phyloP scores from a whole-genome alignment of 2,329 filamentous ascomycete genomes.

The Colletotrichum musae region DNA sequence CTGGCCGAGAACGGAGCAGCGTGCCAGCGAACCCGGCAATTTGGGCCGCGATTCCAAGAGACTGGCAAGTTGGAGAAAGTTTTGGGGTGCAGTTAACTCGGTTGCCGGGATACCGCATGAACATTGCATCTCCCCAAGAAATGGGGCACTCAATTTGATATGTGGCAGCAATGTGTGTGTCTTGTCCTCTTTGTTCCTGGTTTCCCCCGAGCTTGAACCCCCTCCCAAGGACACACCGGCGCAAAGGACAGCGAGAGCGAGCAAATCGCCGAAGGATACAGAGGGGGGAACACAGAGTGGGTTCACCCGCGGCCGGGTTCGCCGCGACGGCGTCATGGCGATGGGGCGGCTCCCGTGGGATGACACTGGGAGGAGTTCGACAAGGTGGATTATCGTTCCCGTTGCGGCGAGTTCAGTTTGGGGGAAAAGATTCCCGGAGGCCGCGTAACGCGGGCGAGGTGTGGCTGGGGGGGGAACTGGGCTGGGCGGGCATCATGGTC shows the following conservation, averaged over 20 bases:
- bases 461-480: slow-evolving; percentile 14
- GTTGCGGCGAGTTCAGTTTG: not conserved
- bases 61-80: too few species aligned
- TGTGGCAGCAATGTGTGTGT: too few species aligned
- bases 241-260: not conserved
- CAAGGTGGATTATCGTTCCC: not conserved
- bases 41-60: not conserved
- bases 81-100: too few species aligned
- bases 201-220: too few species aligned
- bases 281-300: not conserved
- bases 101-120: not conserved
- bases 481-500: slow-evolving; percentile 12
- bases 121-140: slow-evolving; percentile 4
- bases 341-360: not conserved
- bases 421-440: slow-evolving; percentile 14
- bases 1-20: not conserved
- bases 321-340: slow-evolving; percentile 11
- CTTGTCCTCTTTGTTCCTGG: too few species aligned
- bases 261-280: not conserved
- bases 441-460: slow-evolving; percentile 31
- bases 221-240: too few species aligned
- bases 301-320: not conserved
- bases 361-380: not conserved
- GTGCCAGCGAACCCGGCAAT: slow-evolving; percentile 13
- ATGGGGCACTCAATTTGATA: too few species aligned